phyloP scores from a whole-genome alignment of 768 basidiomycete genomes.

The Panaeolus papilionaceus region DNA sequence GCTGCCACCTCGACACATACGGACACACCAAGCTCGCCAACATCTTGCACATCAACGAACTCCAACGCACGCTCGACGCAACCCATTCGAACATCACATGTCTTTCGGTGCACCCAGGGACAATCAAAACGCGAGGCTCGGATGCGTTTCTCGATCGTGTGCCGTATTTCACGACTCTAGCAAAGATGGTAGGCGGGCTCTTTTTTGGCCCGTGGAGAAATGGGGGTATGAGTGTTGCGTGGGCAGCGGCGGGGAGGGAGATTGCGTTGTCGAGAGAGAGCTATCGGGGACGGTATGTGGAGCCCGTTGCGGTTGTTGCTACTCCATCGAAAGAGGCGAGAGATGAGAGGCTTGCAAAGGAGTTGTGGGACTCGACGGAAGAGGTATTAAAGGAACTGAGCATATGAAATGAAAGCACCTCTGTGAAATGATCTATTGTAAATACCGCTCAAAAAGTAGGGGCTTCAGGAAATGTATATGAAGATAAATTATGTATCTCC shows the following conservation, averaged over 20 bases:
- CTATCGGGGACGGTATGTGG: background rate
- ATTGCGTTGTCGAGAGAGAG: background rate
- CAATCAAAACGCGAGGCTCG: conserved; percentile 36
- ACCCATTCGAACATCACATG: conserved; percentile 34
- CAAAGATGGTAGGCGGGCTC: conserved; percentile 21
- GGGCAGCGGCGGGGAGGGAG: conserved; percentile 42
- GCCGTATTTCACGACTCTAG: conserved; percentile 21
- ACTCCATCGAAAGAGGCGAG: conserved; percentile 35
- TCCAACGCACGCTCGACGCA: conserved; percentile 54
- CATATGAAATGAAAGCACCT: too few relatives aligned
- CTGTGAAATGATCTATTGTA: too few relatives aligned
- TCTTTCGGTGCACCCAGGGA: conserved; percentile 50
- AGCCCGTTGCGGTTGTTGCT: conserved; percentile 32
- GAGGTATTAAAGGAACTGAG: conserved; percentile 35
- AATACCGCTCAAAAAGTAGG: too few relatives aligned
- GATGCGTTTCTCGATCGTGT: conserved; percentile 19
- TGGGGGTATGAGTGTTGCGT: conserved; percentile 43
- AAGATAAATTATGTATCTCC: too few relatives aligned
- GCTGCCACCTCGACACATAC: conserved; percentile 35
- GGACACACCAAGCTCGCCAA: conserved; percentile 58
- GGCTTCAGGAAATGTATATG: too few relatives aligned
- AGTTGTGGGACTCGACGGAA: conserved; percentile 47
- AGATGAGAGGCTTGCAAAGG: conserved; percentile 40
- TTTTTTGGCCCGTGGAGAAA: conserved; percentile 28
- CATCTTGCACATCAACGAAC: conserved; percentile 54